Evolutionary conservation across 208 protist species (phyloP).

Genomic region (Leishmania martiniquensis): DNA sequence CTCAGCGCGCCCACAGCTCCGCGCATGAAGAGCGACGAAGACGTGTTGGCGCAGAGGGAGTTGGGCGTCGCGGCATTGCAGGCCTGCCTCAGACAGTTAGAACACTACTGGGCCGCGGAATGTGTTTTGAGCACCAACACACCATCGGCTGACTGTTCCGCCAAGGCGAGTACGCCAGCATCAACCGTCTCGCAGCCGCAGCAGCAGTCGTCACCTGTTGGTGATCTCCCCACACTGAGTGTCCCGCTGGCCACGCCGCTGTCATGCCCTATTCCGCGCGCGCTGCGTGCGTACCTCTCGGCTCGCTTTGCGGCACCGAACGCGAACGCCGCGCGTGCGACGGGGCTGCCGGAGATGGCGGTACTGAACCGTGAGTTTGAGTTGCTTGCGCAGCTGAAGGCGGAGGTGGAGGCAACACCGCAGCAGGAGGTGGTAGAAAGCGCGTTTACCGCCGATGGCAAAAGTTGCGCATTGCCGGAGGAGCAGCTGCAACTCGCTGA

Average conservation of each 20-base stretch:
- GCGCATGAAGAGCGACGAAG: conserved; percentile 11
- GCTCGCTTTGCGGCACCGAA: conserved; percentile 7
- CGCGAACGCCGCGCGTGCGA: conserved; percentile 4
- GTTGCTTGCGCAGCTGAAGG: conserved; percentile 11
- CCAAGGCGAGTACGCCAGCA: not conserved
- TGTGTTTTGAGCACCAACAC: not conserved
- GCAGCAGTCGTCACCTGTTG: not conserved
- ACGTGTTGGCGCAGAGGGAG: conserved; percentile 16
- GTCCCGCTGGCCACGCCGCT: not conserved
- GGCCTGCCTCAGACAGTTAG: conserved; percentile 6
- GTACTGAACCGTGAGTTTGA: conserved; percentile 20
- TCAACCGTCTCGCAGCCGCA: not conserved
- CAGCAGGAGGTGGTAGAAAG: not conserved
- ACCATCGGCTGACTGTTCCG: not conserved
- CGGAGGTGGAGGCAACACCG: conserved; percentile 1
- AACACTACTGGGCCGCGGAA: conserved; percentile 13
- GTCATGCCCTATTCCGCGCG: conserved; percentile 2
- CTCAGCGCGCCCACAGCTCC: not conserved
- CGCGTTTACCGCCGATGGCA: not conserved
- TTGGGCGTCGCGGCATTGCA: conserved; percentile 15
- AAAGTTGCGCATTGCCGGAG: not conserved
- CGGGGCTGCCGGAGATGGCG: conserved; percentile 29
- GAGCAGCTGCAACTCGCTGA: conserved; percentile 19
- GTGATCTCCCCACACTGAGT: not conserved
- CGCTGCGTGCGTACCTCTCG: conserved; percentile 11